Percentiles rank a stretch among this genome's conserved stretches.
Evolutionary conservation across 305 asterid species (phyloP).

Genomic region (Fraxinus greggii): DNA sequence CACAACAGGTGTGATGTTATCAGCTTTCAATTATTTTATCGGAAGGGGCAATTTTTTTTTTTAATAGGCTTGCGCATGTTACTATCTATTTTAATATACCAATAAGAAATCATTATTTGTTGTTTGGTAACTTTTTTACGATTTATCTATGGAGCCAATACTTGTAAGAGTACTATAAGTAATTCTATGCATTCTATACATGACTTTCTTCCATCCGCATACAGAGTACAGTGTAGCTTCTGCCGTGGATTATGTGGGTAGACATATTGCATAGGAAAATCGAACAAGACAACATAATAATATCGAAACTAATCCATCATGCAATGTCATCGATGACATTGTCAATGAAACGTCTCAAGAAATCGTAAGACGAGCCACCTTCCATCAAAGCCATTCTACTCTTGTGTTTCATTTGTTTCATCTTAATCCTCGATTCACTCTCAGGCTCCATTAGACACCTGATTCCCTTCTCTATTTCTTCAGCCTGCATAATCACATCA

Average conservation of each 20-base stretch:
- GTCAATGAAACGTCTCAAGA: constrained; percentile 21
- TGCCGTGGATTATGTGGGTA: neutral
- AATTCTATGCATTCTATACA: neutral
- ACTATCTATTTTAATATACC: too few relatives aligned
- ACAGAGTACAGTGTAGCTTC: neutral
- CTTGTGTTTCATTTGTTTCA: constrained; percentile 28
- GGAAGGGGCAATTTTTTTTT: too few relatives aligned
- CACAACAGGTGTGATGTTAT: too few relatives aligned
- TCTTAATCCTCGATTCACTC: constrained; percentile 21
- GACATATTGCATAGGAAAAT: too few relatives aligned
- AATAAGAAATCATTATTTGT: too few relatives aligned
- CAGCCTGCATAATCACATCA: constrained; percentile 16
- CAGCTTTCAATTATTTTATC: too few relatives aligned
- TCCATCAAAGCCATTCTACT: constrained; percentile 22
- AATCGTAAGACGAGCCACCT: constrained; percentile 36
- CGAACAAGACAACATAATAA: neutral
- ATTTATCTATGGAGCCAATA: neutral
- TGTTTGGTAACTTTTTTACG: neutral
- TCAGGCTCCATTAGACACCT: constrained; percentile 34
- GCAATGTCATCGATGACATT: constrained; percentile 1
- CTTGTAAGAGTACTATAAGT: neutral
- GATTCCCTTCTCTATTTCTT: constrained; percentile 32
- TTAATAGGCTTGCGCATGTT: too few relatives aligned
- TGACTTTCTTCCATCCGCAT: neutral
- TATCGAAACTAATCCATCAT: neutral